Conservation (phyloP, 371 early-diverging fungal species). For the Mortierella polycephala region DNA sequence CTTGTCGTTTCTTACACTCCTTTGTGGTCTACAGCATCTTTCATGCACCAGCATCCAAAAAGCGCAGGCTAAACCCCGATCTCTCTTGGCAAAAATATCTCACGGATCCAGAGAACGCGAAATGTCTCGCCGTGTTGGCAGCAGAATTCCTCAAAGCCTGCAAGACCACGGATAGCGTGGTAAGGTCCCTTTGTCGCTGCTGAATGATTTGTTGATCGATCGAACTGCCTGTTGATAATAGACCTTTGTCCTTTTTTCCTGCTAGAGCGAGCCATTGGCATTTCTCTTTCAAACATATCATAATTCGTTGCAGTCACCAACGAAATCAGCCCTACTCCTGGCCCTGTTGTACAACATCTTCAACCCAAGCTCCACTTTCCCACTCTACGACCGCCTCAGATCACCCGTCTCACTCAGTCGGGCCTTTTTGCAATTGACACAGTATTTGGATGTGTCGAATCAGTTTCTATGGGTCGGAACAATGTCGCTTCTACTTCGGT, state of each 20-base stretch:
- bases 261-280: constrained; percentile 40
- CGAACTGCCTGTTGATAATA: background rate
- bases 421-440: constrained; percentile 45
- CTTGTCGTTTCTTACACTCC: background rate
- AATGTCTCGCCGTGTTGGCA: constrained; percentile 31
- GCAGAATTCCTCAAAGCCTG: constrained; percentile 49
- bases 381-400: constrained; percentile 45
- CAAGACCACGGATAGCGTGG: constrained; percentile 41
- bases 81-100: constrained; percentile 43
- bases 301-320: constrained; percentile 31
- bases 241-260: background rate
- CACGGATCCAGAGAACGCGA: constrained; percentile 39
- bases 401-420: constrained; percentile 41
- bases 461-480: constrained; percentile 51
- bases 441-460: constrained; percentile 48
- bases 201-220: background rate
- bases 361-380: constrained; percentile 42
- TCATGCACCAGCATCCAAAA: constrained; percentile 39
- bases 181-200: constrained; percentile 5
- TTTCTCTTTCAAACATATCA: constrained; percentile 38
- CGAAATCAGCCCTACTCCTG: constrained; percentile 33
- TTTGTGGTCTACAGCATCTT: constrained; percentile 26
- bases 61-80: constrained; percentile 24
- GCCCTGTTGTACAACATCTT: constrained; percentile 52
- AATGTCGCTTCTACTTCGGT: constrained; percentile 44